Percentiles rank a stretch among this genome's conserved stretches.
Evolutionary conservation across 306 rosid species (phyloP).

Genomic region (Luffa aegyptiaca): DNA sequence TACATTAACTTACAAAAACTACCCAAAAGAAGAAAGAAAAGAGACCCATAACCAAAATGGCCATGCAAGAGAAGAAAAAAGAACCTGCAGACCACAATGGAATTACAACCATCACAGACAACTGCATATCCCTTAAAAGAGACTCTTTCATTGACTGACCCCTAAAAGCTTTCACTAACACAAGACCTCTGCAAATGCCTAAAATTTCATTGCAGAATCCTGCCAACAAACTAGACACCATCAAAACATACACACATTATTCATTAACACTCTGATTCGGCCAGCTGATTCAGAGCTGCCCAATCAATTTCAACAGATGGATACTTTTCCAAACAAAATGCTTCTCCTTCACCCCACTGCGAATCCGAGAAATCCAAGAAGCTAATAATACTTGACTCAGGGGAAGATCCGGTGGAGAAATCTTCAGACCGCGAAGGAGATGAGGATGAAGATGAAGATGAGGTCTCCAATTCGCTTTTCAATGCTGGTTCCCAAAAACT

Average conservation of each 20-base stretch:
- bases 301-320: constrained; percentile 93
- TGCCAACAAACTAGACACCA: constrained; percentile 23
- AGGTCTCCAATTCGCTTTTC: constrained; percentile 11
- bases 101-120: constrained; percentile 4
- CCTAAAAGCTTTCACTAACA: not conserved
- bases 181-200: constrained; percentile 47
- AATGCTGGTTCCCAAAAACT: not conserved
- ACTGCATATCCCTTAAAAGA: not conserved
- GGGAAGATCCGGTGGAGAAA: constrained; percentile 35
- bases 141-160: constrained; percentile 13
- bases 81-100: constrained; percentile 3
- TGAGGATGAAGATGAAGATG: constrained; percentile 13
- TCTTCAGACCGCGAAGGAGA: constrained; percentile 27
- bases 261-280: not conserved
- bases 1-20: not conserved
- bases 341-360: constrained; percentile 34
- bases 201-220: constrained; percentile 64
- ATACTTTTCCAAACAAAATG: constrained; percentile 57
- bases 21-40: not conserved
- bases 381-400: constrained; percentile 49
- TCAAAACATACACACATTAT: not conserved
- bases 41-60: not conserved
- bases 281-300: constrained; percentile 31
- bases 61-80: constrained; percentile 8
- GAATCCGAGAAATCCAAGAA: constrained; percentile 45